Evolutionary conservation across 2,329 filamentous ascomycete genomes (phyloP).

Genomic region (Apiospora koreana): DNA sequence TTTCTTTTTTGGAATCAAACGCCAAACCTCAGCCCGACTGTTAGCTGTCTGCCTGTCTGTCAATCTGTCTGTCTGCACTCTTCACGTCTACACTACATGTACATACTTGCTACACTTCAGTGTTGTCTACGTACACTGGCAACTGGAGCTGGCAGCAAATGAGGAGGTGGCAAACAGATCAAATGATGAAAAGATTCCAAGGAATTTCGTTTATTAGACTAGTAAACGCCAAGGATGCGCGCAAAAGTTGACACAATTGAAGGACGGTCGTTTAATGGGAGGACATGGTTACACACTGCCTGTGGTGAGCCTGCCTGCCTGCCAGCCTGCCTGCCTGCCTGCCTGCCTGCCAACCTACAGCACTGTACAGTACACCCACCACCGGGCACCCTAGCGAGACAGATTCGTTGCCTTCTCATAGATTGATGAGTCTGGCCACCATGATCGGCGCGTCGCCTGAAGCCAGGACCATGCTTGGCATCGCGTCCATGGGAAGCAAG

Average conservation of each 20-base stretch:
- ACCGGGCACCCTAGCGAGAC: too few species aligned
- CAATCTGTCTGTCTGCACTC: too few species aligned
- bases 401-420: not conserved
- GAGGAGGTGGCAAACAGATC: not conserved
- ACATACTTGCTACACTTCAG: too few species aligned
- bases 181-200: not conserved
- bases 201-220: not conserved
- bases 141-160: not conserved
- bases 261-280: not conserved
- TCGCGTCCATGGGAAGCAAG: not conserved
- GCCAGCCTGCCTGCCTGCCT: too few species aligned
- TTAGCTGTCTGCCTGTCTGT: too few species aligned
- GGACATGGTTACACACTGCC: not conserved
- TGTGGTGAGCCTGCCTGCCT: too few species aligned
- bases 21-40: not conserved
- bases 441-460: conserved; percentile 1
- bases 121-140: too few species aligned
- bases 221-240: not conserved
- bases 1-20: not conserved
- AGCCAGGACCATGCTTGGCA: conserved; percentile 5
- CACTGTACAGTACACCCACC: too few species aligned
- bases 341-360: too few species aligned
- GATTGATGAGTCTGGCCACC: not conserved
- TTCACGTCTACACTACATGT: too few species aligned
- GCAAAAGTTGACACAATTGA: not conserved